These are phyloP conservation scores for Tuber magnatum DNA, from an alignment of 495 filamentous ascomycete genomes.

Conservation along the genomic window DNA sequence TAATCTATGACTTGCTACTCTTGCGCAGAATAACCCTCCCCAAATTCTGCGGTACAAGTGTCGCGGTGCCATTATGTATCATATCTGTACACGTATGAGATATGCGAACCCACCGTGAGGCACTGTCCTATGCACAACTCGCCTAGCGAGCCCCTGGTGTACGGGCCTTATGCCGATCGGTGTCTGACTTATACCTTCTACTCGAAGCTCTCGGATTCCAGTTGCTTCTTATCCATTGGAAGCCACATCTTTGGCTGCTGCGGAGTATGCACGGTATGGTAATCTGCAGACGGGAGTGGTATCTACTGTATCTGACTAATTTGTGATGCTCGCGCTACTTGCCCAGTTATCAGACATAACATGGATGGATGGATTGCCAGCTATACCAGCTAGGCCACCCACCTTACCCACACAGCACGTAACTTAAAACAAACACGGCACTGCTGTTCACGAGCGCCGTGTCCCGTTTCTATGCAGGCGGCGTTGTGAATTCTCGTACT, in stretches of 20 bases:
- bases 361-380: not conserved
- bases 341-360: not conserved
- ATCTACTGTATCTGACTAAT: not conserved
- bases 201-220: not conserved
- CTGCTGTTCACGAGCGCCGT: not conserved
- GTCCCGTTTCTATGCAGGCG: not conserved
- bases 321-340: not conserved
- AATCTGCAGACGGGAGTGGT: not conserved
- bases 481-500: not conserved
- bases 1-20: not conserved
- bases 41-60: not conserved
- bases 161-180: not conserved
- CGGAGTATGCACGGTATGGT: not conserved
- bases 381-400: not conserved
- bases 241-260: not conserved
- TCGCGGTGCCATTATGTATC: not conserved
- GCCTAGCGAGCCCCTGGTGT: not conserved
- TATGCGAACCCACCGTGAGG: not conserved
- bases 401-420: not conserved
- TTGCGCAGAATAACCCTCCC: not conserved
- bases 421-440: not conserved
- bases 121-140: no score
- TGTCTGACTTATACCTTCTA: not conserved
- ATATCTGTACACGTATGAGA: slow-evolving; percentile 3
- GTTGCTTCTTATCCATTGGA: not conserved